Conservation (phyloP, 495 filamentous ascomycete species). For the Tuber indicum region DNA sequence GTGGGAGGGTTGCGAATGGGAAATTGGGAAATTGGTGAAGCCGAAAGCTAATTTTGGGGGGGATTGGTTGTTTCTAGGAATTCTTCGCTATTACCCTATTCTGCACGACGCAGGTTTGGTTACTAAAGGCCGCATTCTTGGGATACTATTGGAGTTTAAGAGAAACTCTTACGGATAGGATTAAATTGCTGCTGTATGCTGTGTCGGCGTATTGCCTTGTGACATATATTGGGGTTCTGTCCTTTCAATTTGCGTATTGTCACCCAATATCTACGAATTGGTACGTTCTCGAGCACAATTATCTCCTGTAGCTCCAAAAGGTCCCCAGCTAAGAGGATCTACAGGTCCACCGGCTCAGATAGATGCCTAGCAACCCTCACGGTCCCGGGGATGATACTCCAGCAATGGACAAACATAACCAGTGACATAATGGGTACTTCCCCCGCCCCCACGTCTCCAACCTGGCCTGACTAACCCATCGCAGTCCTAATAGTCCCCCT, state of each 20-base stretch:
- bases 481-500: constrained; percentile 26
- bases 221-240: constrained; percentile 25
- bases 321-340: background rate
- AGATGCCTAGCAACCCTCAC: constrained; percentile 29
- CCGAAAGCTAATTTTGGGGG: background rate
- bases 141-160: constrained; percentile 32
- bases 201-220: constrained; percentile 19
- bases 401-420: constrained; percentile 31
- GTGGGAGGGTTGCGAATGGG: background rate
- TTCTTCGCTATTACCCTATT: constrained; percentile 24
- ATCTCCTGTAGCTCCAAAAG: background rate
- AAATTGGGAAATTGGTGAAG: background rate
- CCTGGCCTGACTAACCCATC: background rate
- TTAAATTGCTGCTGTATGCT: constrained; percentile 16
- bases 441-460: background rate
- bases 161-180: constrained; percentile 14
- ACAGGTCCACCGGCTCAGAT: constrained; percentile 20
- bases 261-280: constrained; percentile 22
- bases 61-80: background rate
- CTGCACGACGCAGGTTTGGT: constrained; percentile 33
- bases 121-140: constrained; percentile 30
- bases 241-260: constrained; percentile 21
- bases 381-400: constrained; percentile 25
- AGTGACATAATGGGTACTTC: constrained; percentile 28
- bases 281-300: constrained; percentile 4